These are phyloP conservation scores for Colletotrichum sp. DNA, from an alignment of 2,329 filamentous ascomycete genomes.

Conservation along the genomic window DNA sequence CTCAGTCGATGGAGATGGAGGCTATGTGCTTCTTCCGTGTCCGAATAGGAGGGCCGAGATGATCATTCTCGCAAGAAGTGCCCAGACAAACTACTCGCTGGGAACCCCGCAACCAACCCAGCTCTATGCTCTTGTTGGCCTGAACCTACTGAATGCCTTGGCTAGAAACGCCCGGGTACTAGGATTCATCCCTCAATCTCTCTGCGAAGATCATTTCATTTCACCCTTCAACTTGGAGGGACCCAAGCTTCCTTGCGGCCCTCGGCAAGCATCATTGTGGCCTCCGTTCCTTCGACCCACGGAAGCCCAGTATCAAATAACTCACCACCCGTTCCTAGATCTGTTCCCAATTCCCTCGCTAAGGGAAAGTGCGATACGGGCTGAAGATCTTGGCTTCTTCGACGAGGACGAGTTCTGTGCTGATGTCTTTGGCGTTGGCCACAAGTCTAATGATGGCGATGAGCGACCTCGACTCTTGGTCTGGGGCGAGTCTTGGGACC, in stretches of 20 bases:
- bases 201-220: conserved; percentile 20
- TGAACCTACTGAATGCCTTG: conserved; percentile 21
- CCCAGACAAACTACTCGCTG: background rate
- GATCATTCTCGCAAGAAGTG: background rate
- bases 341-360: conserved; percentile 32
- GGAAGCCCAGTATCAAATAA: conserved; percentile 26
- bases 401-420: conserved; percentile 10
- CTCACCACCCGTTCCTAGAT: conserved; percentile 36
- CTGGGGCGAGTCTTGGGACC: conserved; percentile 52
- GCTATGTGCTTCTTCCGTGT: background rate
- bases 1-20: background rate
- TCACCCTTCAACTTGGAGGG: conserved; percentile 5
- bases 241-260: conserved; percentile 12
- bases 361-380: conserved; percentile 29
- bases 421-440: background rate
- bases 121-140: conserved; percentile 6
- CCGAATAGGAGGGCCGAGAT: background rate
- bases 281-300: conserved; percentile 29
- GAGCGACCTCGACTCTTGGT: conserved; percentile 42
- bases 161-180: conserved; percentile 8
- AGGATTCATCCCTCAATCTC: conserved; percentile 7
- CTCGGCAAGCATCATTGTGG: background rate
- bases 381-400: background rate
- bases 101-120: conserved; percentile 1
- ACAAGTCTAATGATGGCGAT: background rate